These are phyloP conservation scores for Colletotrichum horii DNA, from an alignment of 2,329 filamentous ascomycete species.

Conservation along the genomic window DNA sequence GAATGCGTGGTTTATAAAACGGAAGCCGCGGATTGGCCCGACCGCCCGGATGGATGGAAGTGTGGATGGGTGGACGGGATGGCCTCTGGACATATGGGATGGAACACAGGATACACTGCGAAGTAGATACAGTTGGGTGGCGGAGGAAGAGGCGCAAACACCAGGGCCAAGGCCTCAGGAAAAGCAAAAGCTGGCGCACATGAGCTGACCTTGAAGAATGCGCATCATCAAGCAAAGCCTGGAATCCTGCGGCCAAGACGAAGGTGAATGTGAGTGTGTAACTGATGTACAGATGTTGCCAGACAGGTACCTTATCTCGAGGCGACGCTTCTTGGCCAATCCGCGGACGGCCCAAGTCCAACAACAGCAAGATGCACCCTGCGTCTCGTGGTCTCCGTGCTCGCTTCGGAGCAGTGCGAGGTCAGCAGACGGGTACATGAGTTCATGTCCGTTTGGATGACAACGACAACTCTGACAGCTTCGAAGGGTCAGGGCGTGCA, in stretches of 20 bases:
- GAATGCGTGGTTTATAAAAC: background rate
- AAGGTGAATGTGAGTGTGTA: background rate
- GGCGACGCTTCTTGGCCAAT: background rate
- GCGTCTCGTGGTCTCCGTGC: conserved; percentile 8
- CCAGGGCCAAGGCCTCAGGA: background rate
- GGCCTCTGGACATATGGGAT: conserved; percentile 8
- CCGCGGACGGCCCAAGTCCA: background rate
- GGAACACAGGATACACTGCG: background rate
- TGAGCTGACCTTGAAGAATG: conserved; percentile 14
- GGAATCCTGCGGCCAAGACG: background rate
- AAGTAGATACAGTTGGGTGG: background rate
- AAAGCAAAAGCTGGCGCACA: background rate
- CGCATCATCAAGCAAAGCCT: background rate
- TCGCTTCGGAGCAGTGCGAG: background rate
- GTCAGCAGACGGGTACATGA: background rate
- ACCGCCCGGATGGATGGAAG: conserved; percentile 18
- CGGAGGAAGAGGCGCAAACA: conserved; percentile 1
- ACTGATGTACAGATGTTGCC: background rate
- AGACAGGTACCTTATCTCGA: background rate
- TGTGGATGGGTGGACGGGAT: background rate
- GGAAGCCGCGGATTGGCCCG: background rate
- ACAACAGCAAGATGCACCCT: background rate
- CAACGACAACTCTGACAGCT: conserved; percentile 6
- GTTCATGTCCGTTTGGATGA: background rate
- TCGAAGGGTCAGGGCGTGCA: background rate